These are phyloP conservation scores for Tricladium varicosporioides DNA, from an alignment of 2,329 filamentous ascomycete species.

Conservation along the genomic window DNA sequence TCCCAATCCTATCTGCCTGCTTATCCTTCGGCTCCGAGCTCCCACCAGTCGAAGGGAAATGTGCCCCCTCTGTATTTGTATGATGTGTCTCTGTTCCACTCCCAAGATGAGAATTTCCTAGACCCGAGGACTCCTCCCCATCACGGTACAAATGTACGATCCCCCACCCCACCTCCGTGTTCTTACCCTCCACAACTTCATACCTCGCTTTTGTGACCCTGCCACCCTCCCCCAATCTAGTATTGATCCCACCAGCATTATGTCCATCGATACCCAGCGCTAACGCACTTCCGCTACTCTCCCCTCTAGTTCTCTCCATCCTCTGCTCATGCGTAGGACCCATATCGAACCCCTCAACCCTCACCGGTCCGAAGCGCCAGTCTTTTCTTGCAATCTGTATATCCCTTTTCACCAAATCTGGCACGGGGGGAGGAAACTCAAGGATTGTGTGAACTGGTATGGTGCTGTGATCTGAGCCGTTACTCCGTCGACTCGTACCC, in stretches of 20 bases:
- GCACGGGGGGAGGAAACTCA: slow-evolving; percentile 19
- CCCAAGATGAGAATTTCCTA: slow-evolving; percentile 55
- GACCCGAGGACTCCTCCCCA: slow-evolving; percentile 65
- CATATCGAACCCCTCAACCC: slow-evolving; percentile 80
- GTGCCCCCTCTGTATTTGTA: background rate
- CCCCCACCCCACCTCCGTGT: slow-evolving; percentile 84
- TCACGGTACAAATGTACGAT: slow-evolving; percentile 94
- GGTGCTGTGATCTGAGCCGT: slow-evolving; percentile 35
- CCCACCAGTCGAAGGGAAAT: slow-evolving; percentile 29
- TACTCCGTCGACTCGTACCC: slow-evolving; percentile 8
- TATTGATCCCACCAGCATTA: slow-evolving; percentile 23
- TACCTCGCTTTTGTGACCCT: slow-evolving; percentile 82
- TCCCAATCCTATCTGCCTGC: slow-evolving; percentile 36
- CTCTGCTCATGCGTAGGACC: too few relatives aligned
- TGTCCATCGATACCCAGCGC: background rate
- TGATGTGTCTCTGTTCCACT: slow-evolving; percentile 9
- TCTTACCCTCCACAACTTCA: slow-evolving; percentile 64
- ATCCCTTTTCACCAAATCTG: slow-evolving; percentile 23
- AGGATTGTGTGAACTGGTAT: too few relatives aligned
- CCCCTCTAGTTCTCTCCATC: slow-evolving; percentile 40
- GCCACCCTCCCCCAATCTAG: slow-evolving; percentile 41
- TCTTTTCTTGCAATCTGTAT: slow-evolving; percentile 55
- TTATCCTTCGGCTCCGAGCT: slow-evolving; percentile 19
- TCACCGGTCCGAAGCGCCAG: slow-evolving; percentile 79
- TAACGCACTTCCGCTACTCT: slow-evolving; percentile 26